Base-by-base conservation (phyloP, 2,329 filamentous ascomycete species). In the Lecanicillium sp. region DNA sequence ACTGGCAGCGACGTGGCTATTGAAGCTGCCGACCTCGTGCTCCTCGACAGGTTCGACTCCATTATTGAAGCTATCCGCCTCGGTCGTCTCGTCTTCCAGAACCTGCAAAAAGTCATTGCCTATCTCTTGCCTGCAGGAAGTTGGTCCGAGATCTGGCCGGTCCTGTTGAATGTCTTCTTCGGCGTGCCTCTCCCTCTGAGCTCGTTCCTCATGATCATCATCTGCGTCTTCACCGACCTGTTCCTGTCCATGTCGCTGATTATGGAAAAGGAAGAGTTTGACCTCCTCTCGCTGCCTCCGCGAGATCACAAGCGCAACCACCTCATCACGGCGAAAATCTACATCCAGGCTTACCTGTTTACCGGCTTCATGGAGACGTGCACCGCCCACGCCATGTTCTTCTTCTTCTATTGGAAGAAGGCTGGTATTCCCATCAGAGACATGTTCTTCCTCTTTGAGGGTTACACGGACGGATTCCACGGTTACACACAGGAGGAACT, bases 1-100 rank as follows among this genome's bases (percentile, higher is more conserved):
- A 64, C 71, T 0, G 78, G 79, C 4, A 77, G 71, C 4, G 79
- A 83, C 41, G 77, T 83, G 3, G 78, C 79, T 15, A 82, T 80
- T 44, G 65, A 68, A 29, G 74, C 74, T 0, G 79, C 79, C 0
- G 79, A 84, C 43, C 74, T 84, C 30, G 75, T 84, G 2, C 61
- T 85, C 2, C 77, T 80, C 1, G 79, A 85, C 53, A 82, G 81
- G 51, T 86, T 86, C 44, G 79, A 81, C 19, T 79, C 74, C 18
- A 85, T 85, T 45, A 69, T 84, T 33, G 78, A 79, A 22, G 80
- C 79, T 1, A 79, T 85, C 37, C 59, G 60, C 7, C 55, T 61
- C 1, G 61, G 61, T 1, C 56, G 61, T 5, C 60, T 64, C 1
- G 59, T 64, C 7, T 62, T 65, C 47, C 60, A 65, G 43, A 65